Evolutionary conservation across 2,329 filamentous ascomycete species (phyloP), one percentile per base, ranked within the genome.

Genomic region (Botrytis tulipae): DNA sequence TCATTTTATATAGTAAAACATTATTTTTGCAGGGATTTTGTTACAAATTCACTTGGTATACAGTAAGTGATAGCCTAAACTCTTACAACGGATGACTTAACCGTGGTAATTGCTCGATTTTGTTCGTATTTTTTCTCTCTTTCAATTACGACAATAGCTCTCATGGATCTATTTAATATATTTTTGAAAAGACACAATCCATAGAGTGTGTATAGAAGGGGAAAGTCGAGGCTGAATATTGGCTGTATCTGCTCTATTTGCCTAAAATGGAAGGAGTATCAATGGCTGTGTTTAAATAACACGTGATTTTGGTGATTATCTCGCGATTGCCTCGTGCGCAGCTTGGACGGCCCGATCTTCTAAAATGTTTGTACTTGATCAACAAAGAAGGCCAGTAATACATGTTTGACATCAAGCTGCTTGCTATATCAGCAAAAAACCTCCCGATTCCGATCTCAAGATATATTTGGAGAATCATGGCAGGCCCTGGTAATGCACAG

Each of bases 391-490:
- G 35, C 37, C 22, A 37, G 32, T 35, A n/a, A 51, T 54, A 54
- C 14, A n/a, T 51, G 35, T 20, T 54, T 16, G 51, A 40, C 12
- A 29, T 29, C 22, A 63, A 63, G 32, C 16, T 71, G 69, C 42
- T 57, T 65, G 32, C 22, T 16, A 29, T 35, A 46, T 71, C 16
- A 40, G 46, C 9, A 40, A 20, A 16, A 32, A 3, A 20, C 32
- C 22, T 63, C 10, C 22, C 29, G 35, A 8, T 29, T 37, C 16
- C 25, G 20, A 14, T 18, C 42, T 46, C 46, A 42, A 60, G 40
- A 59, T 59, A 22, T n/a, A 51, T 46, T 44, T 54, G 65, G 32
- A 72, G n/a, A 66, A 48, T 66, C 4, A 80, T 80, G 79, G 70
- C 74, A 20, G 73, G 73, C 44, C 63, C 76, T 51, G 37, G 75